Percentiles rank a stretch among this genome's conserved stretches.
Evolutionary conservation across 1,284 basidiomycete species (phyloP).

Genomic region (Sporisorium scitamineum): DNA sequence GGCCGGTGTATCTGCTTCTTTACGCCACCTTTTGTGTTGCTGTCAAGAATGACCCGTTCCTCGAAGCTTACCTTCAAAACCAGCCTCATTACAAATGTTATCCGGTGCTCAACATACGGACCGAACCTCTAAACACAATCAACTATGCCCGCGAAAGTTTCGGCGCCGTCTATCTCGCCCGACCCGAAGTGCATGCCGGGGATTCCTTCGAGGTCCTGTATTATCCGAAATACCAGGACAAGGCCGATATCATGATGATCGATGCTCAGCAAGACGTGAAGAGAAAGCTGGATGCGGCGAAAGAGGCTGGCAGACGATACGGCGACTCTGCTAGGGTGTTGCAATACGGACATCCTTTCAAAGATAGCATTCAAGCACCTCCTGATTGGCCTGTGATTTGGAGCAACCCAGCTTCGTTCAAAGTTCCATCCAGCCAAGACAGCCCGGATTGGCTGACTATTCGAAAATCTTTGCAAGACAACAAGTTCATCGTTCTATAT

Average conservation of each 20-base stretch:
- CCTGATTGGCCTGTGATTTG: no score
- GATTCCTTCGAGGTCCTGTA: no score
- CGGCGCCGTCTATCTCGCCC: not conserved
- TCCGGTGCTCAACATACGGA: not conserved
- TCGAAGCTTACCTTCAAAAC: not conserved
- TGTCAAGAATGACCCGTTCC: no score
- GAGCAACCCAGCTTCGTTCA: not conserved
- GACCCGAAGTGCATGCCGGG: no score
- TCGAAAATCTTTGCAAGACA: not conserved
- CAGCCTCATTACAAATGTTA: not conserved
- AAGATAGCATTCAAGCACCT: no score
- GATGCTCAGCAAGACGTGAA: not conserved
- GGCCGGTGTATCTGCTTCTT: conserved; percentile 2
- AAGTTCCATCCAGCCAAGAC: not conserved
- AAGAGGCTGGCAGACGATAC: not conserved
- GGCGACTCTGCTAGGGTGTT: not conserved
- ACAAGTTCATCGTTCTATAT: not conserved
- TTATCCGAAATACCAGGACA: no score
- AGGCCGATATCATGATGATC: not conserved
- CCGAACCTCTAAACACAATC: no score
- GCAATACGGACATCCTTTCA: not conserved
- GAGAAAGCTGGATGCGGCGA: not conserved
- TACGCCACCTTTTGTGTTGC: conserved; percentile 1
- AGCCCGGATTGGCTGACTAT: not conserved
- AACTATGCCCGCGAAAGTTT: not conserved